Evolutionary conservation across 2,329 filamentous ascomycete genomes (phyloP).

Genomic region (Fusarium veterinarium): DNA sequence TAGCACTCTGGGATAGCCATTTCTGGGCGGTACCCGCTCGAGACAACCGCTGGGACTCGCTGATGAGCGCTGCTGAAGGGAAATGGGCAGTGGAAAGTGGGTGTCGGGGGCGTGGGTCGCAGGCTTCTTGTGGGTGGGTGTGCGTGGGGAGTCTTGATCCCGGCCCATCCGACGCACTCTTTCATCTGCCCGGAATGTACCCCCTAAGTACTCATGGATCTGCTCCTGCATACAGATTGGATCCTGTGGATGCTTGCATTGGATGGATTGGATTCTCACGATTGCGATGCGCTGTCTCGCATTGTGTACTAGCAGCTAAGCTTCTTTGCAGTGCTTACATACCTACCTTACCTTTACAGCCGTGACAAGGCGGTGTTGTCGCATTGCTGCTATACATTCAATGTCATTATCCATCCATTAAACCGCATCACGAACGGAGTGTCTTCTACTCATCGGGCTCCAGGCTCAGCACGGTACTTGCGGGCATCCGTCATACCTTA

Average conservation of each 20-base stretch:
- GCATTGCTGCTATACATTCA: neutral
- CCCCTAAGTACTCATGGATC: conserved; percentile 23
- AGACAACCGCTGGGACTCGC: conserved; percentile 39
- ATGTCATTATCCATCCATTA: neutral
- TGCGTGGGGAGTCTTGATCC: conserved; percentile 38
- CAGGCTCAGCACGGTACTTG: neutral
- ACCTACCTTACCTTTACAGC: neutral
- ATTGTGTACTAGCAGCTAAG: conserved; percentile 9
- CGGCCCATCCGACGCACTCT: conserved; percentile 43
- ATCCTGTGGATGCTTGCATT: conserved; percentile 1
- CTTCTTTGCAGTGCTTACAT: conserved; percentile 4
- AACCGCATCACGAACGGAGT: neutral
- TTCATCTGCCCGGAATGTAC: conserved; percentile 31
- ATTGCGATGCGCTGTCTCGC: conserved; percentile 15
- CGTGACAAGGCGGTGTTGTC: conserved; percentile 2
- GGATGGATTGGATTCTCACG: neutral
- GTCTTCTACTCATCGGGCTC: neutral
- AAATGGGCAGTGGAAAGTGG: conserved; percentile 46
- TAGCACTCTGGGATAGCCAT: conserved; percentile 28
- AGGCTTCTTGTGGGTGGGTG: conserved; percentile 32
- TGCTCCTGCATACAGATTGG: conserved; percentile 11
- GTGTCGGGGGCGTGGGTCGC: conserved; percentile 43
- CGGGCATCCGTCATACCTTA: neutral
- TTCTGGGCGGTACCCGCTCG: conserved; percentile 34
- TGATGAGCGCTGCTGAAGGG: conserved; percentile 39